Evolutionary conservation across 495 filamentous ascomycete species (phyloP), one percentile per base, ranked within the genome.

Genomic region (Terfezia boudieri): DNA sequence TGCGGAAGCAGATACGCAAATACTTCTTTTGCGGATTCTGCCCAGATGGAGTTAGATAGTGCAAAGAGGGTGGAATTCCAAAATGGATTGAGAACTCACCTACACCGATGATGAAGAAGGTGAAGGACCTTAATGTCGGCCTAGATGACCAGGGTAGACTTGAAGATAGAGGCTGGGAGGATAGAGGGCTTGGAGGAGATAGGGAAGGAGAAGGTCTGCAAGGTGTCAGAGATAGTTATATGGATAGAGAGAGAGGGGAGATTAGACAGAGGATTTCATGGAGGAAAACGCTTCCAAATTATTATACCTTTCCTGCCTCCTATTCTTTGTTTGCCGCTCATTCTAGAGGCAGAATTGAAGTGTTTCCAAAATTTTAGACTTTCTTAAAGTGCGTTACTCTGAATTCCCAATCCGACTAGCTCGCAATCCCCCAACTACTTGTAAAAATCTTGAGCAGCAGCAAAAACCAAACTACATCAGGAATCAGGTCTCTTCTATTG

Each of bases 11-110:
- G 46, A 63, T 94, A 1, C 96, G 90, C 66, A 67, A 70, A n/a
- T 93, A 77, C 67, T 98, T 92, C 61, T 71, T 96, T 35, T 84
- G 85, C 1, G 90, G 92, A 1, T 98, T 98, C 68, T 98, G 92
- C 64, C 90, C 90, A 0, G 80, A 92, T 56, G 87, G 88, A 11
- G 77, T 52, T 10, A 56, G 75, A 56, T 65, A 56, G 0, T 96
- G 92, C 66, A 76, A 78, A 63, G 74, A 76, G 56, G 80, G 86
- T 35, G 83, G 84, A 4, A 92, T 96, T 69, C 77, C 88, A 9
- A 70, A 77, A 35, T 96, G 84, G 82, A 67, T 71, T 9, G 71
- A 74, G 54, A 76, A 83, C 22, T 73, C 95, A 56, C 78, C 81
- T 59, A 78, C 76, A 61, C 86, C 87, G 7, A 76, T 78, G 35